Evolutionary conservation across 192 early-diverging fungal genomes (phyloP).

Genomic region (Neocallimastix lanati): DNA sequence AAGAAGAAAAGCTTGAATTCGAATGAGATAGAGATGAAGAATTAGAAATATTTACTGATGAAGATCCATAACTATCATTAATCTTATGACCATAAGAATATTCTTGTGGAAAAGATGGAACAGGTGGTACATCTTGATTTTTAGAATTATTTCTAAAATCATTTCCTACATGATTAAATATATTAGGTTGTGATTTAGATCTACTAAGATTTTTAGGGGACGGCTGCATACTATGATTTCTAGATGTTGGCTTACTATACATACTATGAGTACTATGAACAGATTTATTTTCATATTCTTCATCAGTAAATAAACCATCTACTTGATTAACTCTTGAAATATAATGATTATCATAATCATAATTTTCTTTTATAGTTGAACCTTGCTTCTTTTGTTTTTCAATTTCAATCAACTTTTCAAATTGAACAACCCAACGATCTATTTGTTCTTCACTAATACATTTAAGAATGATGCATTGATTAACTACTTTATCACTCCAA

Average conservation of each 20-base stretch:
- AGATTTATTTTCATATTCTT: neutral
- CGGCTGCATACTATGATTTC: conserved; percentile 1
- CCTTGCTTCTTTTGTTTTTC: conserved; percentile 14
- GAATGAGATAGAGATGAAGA: too few species aligned
- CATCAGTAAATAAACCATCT: neutral
- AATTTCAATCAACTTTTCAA: conserved; percentile 49
- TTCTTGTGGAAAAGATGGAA: neutral
- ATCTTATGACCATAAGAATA: too few species aligned
- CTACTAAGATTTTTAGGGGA: neutral
- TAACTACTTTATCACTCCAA: conserved; percentile 59
- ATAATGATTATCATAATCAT: neutral
- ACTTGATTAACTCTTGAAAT: neutral
- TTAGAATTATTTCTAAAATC: neutral
- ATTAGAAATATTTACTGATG: too few species aligned
- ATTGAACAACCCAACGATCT: conserved; percentile 64
- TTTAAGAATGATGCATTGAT: conserved; percentile 73
- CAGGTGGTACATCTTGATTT: neutral
- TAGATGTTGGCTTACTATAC: conserved; percentile 3
- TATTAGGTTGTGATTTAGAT: neutral
- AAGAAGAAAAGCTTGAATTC: too few species aligned
- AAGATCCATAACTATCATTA: too few species aligned
- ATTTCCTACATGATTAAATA: neutral
- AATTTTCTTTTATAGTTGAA: neutral
- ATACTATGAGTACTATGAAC: neutral
- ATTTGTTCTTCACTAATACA: conserved; percentile 84